These are phyloP conservation scores for Tetrahymena malaccensis DNA, from an alignment of 73 alveolate genomes.

Conservation along the genomic window DNA sequence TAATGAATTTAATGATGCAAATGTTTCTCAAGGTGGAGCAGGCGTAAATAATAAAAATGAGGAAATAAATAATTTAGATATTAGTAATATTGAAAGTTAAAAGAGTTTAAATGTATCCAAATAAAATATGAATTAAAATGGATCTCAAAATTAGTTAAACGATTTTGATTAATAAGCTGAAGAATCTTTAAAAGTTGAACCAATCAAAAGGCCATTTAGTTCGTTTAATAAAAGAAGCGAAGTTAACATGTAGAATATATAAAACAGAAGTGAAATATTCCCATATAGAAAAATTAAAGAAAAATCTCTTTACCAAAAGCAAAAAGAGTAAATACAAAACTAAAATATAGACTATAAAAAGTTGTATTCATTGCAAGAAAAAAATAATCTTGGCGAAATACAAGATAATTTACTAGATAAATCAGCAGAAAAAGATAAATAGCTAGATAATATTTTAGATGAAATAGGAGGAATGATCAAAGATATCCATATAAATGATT, in stretches of 20 bases:
- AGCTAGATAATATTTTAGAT: neutral
- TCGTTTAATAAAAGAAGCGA: neutral
- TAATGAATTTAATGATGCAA: neutral
- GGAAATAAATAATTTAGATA: neutral
- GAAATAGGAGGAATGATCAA: neutral
- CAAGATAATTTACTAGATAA: neutral
- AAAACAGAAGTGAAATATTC: neutral
- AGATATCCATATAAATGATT: neutral
- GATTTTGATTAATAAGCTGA: neutral
- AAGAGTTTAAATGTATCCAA: neutral
- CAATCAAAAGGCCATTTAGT: neutral
- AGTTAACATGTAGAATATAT: neutral
- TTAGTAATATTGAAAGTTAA: neutral
- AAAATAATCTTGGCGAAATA: neutral
- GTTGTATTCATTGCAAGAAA: neutral
- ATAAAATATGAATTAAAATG: neutral
- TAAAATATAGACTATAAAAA: neutral
- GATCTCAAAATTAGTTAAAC: neutral
- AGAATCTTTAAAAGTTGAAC: neutral
- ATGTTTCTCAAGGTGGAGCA: neutral
- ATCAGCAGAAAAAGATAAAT: neutral
- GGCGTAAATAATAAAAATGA: neutral
- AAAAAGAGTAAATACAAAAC: neutral
- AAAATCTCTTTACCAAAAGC: neutral
- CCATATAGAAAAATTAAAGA: neutral